Percentiles rank a stretch among this genome's conserved stretches.
Conservation (phyloP, 257 asterid genomes). For the Solanum pinnatisectum region DNA sequence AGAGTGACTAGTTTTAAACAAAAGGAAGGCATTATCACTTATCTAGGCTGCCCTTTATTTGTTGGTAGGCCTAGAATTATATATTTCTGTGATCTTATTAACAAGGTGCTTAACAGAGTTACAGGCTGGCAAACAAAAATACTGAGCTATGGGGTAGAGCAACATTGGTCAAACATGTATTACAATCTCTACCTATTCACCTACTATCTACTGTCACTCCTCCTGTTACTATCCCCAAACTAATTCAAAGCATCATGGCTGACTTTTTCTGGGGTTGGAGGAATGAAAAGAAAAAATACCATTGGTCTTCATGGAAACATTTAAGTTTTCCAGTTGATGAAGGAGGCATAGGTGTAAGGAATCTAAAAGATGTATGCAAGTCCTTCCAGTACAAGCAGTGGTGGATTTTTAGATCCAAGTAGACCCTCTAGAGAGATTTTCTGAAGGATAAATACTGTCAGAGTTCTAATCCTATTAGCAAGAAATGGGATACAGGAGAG, state of each 20-base stretch:
- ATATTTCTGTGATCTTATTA: no score
- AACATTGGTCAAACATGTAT: no score
- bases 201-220: accelerated
- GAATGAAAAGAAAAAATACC: background rate
- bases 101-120: no score
- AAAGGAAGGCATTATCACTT: no score
- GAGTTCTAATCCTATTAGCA: background rate
- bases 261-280: background rate
- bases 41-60: no score
- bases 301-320: background rate
- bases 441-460: background rate
- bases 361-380: accelerated
- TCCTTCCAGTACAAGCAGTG: background rate
- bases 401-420: background rate
- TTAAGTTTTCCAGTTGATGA: background rate
- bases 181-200: no score
- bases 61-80: no score
- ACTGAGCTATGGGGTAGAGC: no score
- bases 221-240: background rate
- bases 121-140: no score
- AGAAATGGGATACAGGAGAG: background rate
- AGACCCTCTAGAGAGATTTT: background rate
- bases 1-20: no score
- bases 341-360: accelerated
- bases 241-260: accelerated